phyloP scores from a whole-genome alignment of 805 yeast genomes.

The Candida dajiaensis region DNA sequence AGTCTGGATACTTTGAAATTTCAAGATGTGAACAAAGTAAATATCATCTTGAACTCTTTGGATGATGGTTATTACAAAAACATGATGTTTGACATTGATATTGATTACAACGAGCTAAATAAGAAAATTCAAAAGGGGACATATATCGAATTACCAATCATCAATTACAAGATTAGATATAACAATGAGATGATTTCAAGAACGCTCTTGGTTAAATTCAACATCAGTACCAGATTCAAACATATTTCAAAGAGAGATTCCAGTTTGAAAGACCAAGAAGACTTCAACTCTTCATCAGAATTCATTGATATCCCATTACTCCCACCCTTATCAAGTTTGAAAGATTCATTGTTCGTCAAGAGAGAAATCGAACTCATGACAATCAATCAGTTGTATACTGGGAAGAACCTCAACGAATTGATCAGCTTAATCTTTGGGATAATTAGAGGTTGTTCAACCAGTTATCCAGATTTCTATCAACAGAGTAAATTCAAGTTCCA shows the following conservation, averaged over 20 bases:
- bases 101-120: conserved; percentile 7
- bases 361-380: conserved; percentile 31
- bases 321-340: conserved; percentile 30
- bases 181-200: conserved; percentile 4
- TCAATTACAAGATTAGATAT: conserved; percentile 5
- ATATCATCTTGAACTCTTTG: conserved; percentile 13
- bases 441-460: conserved; percentile 21
- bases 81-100: conserved; percentile 10
- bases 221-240: neutral
- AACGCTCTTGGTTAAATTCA: conserved; percentile 3
- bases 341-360: conserved; percentile 30
- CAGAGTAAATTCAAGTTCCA: conserved; percentile 9
- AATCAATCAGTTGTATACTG: conserved; percentile 8
- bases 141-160: conserved; percentile 12
- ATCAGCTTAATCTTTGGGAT: conserved; percentile 16
- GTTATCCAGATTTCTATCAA: conserved; percentile 18
- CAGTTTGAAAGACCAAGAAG: conserved; percentile 1
- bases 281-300: neutral
- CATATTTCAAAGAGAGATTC: neutral
- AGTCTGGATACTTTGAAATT: neutral
- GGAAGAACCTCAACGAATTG: conserved; percentile 8
- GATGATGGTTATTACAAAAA: conserved; percentile 20
- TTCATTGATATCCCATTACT: conserved; percentile 24
- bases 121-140: conserved; percentile 2
- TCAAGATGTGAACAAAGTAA: neutral